Conservation (phyloP, 2,329 filamentous ascomycete species). For the Fusarium falciforme region DNA sequence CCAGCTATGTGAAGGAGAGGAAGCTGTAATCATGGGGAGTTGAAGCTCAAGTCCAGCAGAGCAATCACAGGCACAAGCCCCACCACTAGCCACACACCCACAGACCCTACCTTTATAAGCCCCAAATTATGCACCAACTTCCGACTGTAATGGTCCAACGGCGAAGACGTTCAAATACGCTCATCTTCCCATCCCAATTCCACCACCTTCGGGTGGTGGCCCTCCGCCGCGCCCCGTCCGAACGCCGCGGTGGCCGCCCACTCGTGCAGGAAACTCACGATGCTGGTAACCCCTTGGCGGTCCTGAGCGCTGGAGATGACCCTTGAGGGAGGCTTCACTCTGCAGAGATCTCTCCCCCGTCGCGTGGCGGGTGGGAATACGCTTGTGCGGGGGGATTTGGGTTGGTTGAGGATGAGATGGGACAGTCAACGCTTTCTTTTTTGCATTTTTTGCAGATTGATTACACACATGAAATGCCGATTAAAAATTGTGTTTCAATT, state of each 20-base stretch:
- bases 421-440: conserved; percentile 61
- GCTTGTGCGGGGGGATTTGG: conserved; percentile 69
- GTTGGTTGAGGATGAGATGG: conserved; percentile 64
- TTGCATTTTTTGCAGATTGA: conserved; percentile 25
- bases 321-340: conserved; percentile 79
- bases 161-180: conserved; percentile 68
- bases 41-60: neutral
- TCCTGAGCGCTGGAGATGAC: conserved; percentile 77
- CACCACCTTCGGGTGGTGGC: conserved; percentile 53
- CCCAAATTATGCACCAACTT: conserved; percentile 3
- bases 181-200: conserved; percentile 62
- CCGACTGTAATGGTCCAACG: conserved; percentile 73
- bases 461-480: fast-evolving
- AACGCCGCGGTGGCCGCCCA: conserved; percentile 74
- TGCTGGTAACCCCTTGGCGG: conserved; percentile 58
- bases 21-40: neutral
- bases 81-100: neutral
- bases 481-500: neutral
- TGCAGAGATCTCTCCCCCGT: conserved; percentile 78
- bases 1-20: neutral
- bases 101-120: conserved; percentile 37
- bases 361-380: conserved; percentile 77
- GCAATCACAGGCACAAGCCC: neutral
- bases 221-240: conserved; percentile 72
- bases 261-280: conserved; percentile 77